Percentiles rank a stretch among this genome's conserved stretches.
These are phyloP conservation scores for Pichia californica DNA, from an alignment of 805 yeast species.

Conservation along the genomic window DNA sequence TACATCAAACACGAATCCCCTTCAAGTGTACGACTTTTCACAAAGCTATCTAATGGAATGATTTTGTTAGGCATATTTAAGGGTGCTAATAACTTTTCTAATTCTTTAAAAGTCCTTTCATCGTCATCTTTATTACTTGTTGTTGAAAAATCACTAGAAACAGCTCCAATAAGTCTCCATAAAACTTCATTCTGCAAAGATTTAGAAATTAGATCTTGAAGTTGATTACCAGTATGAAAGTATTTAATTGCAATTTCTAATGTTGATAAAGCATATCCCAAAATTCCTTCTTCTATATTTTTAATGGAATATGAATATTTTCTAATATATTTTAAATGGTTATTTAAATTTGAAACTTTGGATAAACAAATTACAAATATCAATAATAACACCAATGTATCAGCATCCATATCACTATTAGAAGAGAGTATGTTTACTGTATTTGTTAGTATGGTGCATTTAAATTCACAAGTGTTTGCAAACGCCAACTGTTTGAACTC, in stretches of 20 bases:
- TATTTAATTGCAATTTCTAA: conserved; percentile 75
- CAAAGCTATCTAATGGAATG: conserved; percentile 17
- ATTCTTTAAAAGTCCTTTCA: conserved; percentile 12
- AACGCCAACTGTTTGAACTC: conserved; percentile 43
- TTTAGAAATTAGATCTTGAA: conserved; percentile 24
- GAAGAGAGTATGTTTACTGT: conserved; percentile 48
- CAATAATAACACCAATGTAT: conserved; percentile 65
- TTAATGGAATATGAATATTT: conserved; percentile 40
- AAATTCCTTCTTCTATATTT: conserved; percentile 48
- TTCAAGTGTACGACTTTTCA: conserved; percentile 36
- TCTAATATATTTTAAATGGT: conserved; percentile 61
- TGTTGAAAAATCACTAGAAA: conserved; percentile 20
- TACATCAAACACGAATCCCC: conserved; percentile 72
- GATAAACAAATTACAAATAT: conserved; percentile 66
- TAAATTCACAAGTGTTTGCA: conserved; percentile 41
- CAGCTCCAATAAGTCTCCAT: conserved; percentile 43
- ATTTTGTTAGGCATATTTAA: conserved; percentile 7
- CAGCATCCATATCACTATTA: conserved; percentile 59
- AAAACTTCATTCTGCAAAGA: conserved; percentile 46
- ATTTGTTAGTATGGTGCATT: conserved; percentile 41
- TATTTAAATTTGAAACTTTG: conserved; percentile 48
- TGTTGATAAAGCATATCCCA: conserved; percentile 76
- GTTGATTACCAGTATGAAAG: conserved; percentile 35
- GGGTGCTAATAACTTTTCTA: conserved; percentile 14
- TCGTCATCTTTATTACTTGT: conserved; percentile 17